Percentiles rank a stretch among this genome's conserved stretches.
These are phyloP conservation scores for Claviceps spartinae DNA, from an alignment of 2,329 filamentous ascomycete species.

Conservation along the genomic window DNA sequence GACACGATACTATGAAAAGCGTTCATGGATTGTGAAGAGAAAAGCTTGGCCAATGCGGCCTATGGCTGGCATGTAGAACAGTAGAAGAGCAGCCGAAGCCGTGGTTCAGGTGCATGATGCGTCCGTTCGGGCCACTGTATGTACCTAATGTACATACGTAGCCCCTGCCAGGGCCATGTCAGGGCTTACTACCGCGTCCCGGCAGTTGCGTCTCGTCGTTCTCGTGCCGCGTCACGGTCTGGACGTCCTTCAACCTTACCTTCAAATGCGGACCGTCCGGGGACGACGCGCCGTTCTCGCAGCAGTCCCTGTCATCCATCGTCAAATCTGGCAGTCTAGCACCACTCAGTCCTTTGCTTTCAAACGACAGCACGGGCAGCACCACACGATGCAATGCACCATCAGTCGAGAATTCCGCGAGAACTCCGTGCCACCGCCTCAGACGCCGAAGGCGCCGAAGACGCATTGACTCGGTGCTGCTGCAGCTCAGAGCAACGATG, in stretches of 20 bases:
- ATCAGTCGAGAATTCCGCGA: too few relatives aligned
- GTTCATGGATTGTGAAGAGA: not conserved
- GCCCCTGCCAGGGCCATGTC: not conserved
- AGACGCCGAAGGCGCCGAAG: not conserved
- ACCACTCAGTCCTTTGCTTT: too few relatives aligned
- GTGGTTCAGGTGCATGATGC: too few relatives aligned
- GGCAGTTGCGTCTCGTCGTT: not conserved
- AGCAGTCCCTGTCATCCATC: too few relatives aligned
- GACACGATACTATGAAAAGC: not conserved
- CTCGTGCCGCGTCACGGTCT: not conserved
- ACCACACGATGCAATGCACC: not conserved
- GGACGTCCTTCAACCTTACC: not conserved
- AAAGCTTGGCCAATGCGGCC: not conserved
- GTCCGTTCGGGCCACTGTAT: not conserved
- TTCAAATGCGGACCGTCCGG: not conserved
- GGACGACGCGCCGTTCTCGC: too few relatives aligned
- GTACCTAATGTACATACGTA: not conserved
- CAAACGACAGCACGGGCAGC: not conserved
- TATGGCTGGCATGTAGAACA: not conserved
- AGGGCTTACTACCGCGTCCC: not conserved
- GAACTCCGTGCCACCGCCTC: too few relatives aligned
- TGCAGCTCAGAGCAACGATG: not conserved
- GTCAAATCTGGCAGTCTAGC: too few relatives aligned
- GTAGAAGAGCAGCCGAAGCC: not conserved
- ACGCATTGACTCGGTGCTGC: not conserved